phyloP scores from a whole-genome alignment of 371 early-diverging fungal genomes.

The Apophysomyces elegans region DNA sequence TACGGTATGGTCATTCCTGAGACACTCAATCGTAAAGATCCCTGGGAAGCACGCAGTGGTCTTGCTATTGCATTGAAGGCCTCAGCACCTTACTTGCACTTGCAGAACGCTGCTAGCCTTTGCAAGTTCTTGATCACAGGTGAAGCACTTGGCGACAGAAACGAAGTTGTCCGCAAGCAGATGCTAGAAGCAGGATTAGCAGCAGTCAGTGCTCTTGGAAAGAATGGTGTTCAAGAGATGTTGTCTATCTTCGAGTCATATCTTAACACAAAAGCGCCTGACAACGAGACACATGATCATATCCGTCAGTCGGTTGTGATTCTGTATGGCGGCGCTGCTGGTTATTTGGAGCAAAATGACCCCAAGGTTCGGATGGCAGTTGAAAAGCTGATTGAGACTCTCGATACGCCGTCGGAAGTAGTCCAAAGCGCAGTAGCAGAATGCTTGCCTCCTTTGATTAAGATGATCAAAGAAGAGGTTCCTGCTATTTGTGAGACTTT shows the following conservation, averaged over 20 bases:
- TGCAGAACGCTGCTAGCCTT: conserved; percentile 58
- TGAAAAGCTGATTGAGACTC: conserved; percentile 84
- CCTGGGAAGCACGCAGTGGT: conserved; percentile 82
- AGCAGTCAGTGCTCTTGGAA: conserved; percentile 76
- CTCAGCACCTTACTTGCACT: conserved; percentile 68
- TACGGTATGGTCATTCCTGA: conserved; percentile 90
- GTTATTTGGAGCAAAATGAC: conserved; percentile 78
- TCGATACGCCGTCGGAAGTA: conserved; percentile 93
- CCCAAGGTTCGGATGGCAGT: conserved; percentile 81
- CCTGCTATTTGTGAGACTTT: conserved; percentile 68
- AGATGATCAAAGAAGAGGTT: conserved; percentile 67
- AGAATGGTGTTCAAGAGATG: conserved; percentile 64
- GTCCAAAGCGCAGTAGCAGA: conserved; percentile 95
- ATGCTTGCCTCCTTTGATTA: conserved; percentile 93
- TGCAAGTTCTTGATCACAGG: conserved; percentile 81
- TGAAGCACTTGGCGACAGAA: conserved; percentile 88
- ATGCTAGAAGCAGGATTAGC: conserved; percentile 91
- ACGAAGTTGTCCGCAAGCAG: conserved; percentile 76
- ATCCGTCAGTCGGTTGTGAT: conserved; percentile 93
- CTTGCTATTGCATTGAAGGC: conserved; percentile 76
- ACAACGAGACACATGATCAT: conserved; percentile 71
- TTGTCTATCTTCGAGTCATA: conserved; percentile 80
- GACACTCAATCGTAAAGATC: conserved; percentile 82
- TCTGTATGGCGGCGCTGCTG: conserved; percentile 89
- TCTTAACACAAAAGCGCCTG: conserved; percentile 64